Percentiles rank a stretch among this genome's conserved stretches.
These are phyloP conservation scores for Capsella bursapastoris DNA, from an alignment of 345 rosid species.

Conservation along the genomic window DNA sequence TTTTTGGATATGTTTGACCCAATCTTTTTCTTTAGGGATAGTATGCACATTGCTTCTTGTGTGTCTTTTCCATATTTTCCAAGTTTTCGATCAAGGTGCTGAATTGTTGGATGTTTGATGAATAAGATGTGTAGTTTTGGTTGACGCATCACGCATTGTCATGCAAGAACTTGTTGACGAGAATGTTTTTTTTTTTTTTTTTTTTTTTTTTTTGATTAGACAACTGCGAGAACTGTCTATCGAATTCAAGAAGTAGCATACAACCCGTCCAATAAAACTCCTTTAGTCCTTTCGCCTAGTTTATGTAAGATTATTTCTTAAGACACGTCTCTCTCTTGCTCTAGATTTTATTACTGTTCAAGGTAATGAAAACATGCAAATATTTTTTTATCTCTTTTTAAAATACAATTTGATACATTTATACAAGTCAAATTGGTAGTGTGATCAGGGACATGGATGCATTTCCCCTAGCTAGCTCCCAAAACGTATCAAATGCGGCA, in stretches of 20 bases:
- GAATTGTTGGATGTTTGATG: background rate
- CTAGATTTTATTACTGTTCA: background rate
- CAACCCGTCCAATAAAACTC: too few relatives aligned
- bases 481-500: background rate
- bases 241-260: too few relatives aligned
- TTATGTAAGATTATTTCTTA: background rate
- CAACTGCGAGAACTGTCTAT: background rate
- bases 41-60: background rate
- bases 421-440: background rate
- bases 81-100: too few relatives aligned
- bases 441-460: background rate
- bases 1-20: constrained; percentile 8
- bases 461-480: constrained; percentile 5
- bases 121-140: background rate
- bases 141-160: background rate
- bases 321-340: background rate
- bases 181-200: too few relatives aligned
- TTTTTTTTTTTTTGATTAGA: background rate
- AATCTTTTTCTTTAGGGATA: background rate
- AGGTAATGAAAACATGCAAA: background rate
- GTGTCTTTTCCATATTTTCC: background rate
- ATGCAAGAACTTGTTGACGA: background rate
- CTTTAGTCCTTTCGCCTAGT: too few relatives aligned
- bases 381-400: background rate
- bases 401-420: background rate